Conservation (phyloP, 257 asterid species). For the Rehmannia glutinosa region DNA sequence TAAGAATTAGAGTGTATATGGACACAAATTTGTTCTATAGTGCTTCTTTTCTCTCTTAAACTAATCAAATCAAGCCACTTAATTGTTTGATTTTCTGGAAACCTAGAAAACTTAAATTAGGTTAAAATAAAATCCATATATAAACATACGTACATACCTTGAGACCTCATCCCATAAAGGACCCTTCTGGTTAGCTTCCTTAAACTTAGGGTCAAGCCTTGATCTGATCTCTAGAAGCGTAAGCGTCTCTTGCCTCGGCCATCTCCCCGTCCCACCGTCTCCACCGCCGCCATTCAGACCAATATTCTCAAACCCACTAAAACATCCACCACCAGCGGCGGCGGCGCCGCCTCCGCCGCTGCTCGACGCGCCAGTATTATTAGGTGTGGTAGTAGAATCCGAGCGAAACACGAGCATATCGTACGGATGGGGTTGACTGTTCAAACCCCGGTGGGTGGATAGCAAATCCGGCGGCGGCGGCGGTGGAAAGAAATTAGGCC, state of each 20-base stretch:
- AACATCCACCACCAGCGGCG: slow-evolving; percentile 21
- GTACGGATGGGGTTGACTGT: slow-evolving; percentile 35
- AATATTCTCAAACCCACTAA: slow-evolving; percentile 40
- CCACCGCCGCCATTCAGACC: slow-evolving; percentile 33
- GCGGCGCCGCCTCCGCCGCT: slow-evolving; percentile 18
- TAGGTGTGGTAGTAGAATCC: slow-evolving; percentile 23
- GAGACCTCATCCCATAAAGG: slow-evolving; percentile 98
- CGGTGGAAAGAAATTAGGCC: slow-evolving; percentile 47
- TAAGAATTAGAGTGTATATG: no score
- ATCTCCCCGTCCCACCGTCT: slow-evolving; percentile 62
- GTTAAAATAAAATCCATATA: no score
- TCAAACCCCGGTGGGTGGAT: slow-evolving; percentile 34
- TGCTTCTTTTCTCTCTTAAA: no score
- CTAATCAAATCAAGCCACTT: no score
- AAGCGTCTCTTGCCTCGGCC: slow-evolving; percentile 98
- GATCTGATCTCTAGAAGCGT: slow-evolving; percentile 93
- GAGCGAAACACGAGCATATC: slow-evolving; percentile 60
- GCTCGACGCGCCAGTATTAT: slow-evolving; percentile 8
- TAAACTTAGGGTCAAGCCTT: slow-evolving; percentile 80
- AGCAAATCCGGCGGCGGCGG: slow-evolving; percentile 51
- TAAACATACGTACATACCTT: no score
- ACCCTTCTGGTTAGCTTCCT: slow-evolving; percentile 94
- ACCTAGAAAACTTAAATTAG: no score
- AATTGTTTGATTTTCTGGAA: no score
- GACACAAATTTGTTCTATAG: no score